Conservation (phyloP, 805 yeast species). For the Candida berthetii region DNA sequence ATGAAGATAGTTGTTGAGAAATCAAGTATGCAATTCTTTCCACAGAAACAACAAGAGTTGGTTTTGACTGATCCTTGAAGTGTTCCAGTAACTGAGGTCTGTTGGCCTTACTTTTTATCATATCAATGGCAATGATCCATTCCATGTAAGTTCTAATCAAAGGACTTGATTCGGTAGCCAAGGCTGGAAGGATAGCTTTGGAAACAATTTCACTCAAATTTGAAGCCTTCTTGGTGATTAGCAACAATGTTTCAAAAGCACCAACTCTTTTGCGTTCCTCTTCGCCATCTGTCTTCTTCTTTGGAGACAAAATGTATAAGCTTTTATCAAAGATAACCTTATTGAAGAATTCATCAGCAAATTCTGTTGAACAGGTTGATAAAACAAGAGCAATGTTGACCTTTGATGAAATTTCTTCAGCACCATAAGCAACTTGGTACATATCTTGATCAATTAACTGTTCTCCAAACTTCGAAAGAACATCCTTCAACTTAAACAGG, state of each 20-base stretch:
- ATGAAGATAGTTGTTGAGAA: constrained; percentile 33
- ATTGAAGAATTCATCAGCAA: constrained; percentile 17
- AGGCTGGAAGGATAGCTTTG: constrained; percentile 22
- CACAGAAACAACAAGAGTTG: constrained; percentile 47
- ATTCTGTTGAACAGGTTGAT: constrained; percentile 21
- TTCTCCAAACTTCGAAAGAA: constrained; percentile 48
- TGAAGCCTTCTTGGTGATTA: constrained; percentile 32
- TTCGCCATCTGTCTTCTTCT: constrained; percentile 54
- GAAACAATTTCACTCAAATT: constrained; percentile 22
- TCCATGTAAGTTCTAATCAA: constrained; percentile 69
- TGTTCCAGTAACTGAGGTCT: constrained; percentile 19
- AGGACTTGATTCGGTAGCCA: constrained; percentile 72
- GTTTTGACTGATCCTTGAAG: constrained; percentile 30
- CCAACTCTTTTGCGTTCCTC: constrained; percentile 66
- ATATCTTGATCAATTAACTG: constrained; percentile 30
- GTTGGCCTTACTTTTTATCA: constrained; percentile 20
- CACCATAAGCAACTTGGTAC: constrained; percentile 49
- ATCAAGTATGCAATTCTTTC: constrained; percentile 58
- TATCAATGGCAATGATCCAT: constrained; percentile 58
- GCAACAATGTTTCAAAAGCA: constrained; percentile 45
- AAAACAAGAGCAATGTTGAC: constrained; percentile 44
- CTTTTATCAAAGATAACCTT: constrained; percentile 22
- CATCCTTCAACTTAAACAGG: constrained; percentile 52
- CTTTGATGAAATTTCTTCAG: constrained; percentile 47
- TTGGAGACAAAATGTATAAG: constrained; percentile 41